Base-by-base conservation (phyloP, 2,329 filamentous ascomycete genomes). In the Fusarium neocosmosporiellum region DNA sequence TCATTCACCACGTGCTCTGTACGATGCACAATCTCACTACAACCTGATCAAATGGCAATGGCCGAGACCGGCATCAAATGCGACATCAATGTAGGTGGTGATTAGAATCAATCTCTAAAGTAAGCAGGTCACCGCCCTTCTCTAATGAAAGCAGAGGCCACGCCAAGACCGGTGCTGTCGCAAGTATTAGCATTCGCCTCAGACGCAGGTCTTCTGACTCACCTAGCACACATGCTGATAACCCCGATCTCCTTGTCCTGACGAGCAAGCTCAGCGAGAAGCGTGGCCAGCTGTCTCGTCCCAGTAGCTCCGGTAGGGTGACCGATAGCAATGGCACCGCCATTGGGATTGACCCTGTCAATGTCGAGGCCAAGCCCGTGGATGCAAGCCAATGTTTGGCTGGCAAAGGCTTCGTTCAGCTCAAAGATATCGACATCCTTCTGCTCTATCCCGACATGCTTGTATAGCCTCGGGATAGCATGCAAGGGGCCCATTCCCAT, bases 401-500 rank as follows among this genome's bases (percentile, higher is more conserved):
- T 90, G 3, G 90, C 90, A 80, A 92, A 92, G 4, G 90, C 89
- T 87, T 98, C 95, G 81, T 98, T 98, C 81, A 98, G 92, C 84
- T 98, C 95, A 94, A 94, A 97, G 11, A 96, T 85, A 37, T 92
- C 88, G 0, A 98, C 89, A 63, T 98, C 94, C 3, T 86, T 85
- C 20, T 86, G 91, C 50, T 83, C 80, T 13, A 98, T 80, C 0
- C 91, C 94, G 2, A 92, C 88, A 69, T 89, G 88, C 13, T 85
- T 81, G 29, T 98, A 86, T 36, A 97, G 85, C 78, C 91, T 92
- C 2, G 95, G 95, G 58, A 98, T 95, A 0, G 94, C 95, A 34
- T 97, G 80, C 0, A 94, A 93, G 0, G 95, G 95, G 0, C 95
- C 95, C 63, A 98, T 87, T 55, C 95, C 95, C 95, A 98, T 98